These are phyloP conservation scores for Podospora pseudopauciseta DNA, from an alignment of 495 filamentous ascomycete genomes.

Conservation along the genomic window DNA sequence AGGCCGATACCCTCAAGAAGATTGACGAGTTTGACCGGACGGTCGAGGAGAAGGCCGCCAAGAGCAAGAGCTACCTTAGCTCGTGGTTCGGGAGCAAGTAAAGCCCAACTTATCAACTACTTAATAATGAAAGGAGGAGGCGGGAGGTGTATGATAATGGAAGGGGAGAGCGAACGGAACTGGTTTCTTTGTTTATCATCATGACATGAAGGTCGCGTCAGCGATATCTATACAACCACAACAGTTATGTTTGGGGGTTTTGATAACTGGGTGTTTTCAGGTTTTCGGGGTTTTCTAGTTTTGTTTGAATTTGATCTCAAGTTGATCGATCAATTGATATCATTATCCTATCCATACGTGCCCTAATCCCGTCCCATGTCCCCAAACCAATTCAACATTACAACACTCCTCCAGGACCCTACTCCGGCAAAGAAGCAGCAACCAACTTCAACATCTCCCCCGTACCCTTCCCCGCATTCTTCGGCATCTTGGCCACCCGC, in stretches of 20 bases:
- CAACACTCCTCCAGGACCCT: background rate
- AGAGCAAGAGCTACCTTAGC: conserved; percentile 73
- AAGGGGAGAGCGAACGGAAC: background rate
- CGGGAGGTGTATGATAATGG: background rate
- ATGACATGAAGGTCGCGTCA: background rate
- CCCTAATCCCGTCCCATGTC: background rate
- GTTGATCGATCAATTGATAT: background rate
- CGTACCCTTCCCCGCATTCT: conserved; percentile 63
- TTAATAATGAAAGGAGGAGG: background rate
- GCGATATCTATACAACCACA: conserved; percentile 4
- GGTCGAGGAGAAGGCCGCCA: conserved; percentile 68
- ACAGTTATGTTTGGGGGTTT: background rate
- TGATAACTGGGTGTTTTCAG: background rate
- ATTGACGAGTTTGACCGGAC: conserved; percentile 70
- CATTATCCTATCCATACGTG: background rate
- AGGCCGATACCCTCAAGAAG: conserved; percentile 60
- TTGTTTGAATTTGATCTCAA: background rate
- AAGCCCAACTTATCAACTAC: background rate
- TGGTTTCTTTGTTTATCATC: conserved; percentile 3
- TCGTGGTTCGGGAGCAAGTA: conserved; percentile 77
- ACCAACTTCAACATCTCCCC: conserved; percentile 84
- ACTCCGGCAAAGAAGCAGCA: conserved; percentile 37
- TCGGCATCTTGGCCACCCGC: conserved; percentile 76
- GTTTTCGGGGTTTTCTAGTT: background rate
- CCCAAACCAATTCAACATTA: background rate